phyloP scores from a whole-genome alignment of 495 filamentous ascomycete genomes.

The Xylaria telfairii region DNA sequence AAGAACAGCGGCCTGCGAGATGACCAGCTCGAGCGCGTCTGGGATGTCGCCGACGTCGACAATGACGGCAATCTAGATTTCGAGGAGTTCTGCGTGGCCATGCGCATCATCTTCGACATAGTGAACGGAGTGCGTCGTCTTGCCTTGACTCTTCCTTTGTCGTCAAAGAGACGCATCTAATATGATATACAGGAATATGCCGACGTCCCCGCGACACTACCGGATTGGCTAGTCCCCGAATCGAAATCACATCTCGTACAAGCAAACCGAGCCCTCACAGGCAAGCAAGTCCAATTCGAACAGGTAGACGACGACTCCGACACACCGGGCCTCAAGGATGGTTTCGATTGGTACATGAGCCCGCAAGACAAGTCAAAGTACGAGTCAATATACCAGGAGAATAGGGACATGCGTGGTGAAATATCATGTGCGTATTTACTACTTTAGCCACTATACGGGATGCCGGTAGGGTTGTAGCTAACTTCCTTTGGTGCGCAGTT shows the following conservation, averaged over 20 bases:
- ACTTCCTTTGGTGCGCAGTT: constrained; percentile 56
- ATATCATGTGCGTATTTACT: constrained; percentile 69
- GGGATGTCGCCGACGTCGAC: constrained; percentile 97
- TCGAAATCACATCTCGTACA: constrained; percentile 96
- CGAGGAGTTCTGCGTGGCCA: constrained; percentile 98
- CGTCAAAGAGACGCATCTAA: constrained; percentile 18
- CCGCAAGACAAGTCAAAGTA: constrained; percentile 90
- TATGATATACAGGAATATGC: constrained; percentile 70
- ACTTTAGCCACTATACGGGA: no score
- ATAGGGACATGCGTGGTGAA: constrained; percentile 82
- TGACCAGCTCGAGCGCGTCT: constrained; percentile 94
- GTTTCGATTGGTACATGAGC: constrained; percentile 99
- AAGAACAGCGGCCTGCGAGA: constrained; percentile 93
- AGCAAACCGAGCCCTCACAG: constrained; percentile 80
- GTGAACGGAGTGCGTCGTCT: constrained; percentile 81
- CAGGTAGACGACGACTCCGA: constrained; percentile 77
- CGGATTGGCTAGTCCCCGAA: constrained; percentile 96
- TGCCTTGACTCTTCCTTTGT: not conserved
- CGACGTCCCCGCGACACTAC: constrained; percentile 81
- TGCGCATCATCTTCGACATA: constrained; percentile 95
- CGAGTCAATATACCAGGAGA: constrained; percentile 92
- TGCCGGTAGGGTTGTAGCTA: not conserved
- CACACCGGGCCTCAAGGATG: constrained; percentile 83
- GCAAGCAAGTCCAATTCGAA: constrained; percentile 79
- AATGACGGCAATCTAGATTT: constrained; percentile 96